Conservation (phyloP, 768 basidiomycete species). For the Pleurotus tuber-regium region DNA sequence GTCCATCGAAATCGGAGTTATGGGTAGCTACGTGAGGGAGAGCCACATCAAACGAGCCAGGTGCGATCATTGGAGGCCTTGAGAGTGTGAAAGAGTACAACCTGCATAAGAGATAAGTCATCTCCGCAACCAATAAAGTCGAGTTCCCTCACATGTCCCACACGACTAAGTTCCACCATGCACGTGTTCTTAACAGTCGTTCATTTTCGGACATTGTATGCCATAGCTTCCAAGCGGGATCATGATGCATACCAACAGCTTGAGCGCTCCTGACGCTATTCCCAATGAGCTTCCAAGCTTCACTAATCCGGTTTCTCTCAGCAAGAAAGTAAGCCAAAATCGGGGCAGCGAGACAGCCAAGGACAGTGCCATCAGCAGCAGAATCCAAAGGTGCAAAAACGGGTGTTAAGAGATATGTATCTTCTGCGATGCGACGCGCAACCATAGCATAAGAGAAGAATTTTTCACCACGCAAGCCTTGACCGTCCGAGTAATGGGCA, state of each 20-base stretch:
- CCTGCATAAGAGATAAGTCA: conserved; percentile 23
- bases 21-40: conserved; percentile 26
- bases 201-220: conserved; percentile 44
- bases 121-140: conserved; percentile 1
- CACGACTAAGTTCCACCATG: conserved; percentile 42
- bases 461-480: conserved; percentile 17
- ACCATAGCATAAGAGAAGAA: conserved; percentile 43
- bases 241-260: conserved; percentile 42
- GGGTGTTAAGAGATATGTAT: conserved; percentile 36
- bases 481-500: conserved; percentile 18
- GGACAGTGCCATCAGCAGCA: conserved; percentile 44
- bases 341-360: conserved; percentile 44
- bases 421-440: conserved; percentile 45
- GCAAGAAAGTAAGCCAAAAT: conserved; percentile 44
- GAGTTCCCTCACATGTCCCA: conserved; percentile 37
- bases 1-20: conserved; percentile 32
- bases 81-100: conserved; percentile 43
- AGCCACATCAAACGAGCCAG: conserved; percentile 36
- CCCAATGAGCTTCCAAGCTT: conserved; percentile 47
- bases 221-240: conserved; percentile 39
- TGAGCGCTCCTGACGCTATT: conserved; percentile 36
- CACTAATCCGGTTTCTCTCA: conserved; percentile 45
- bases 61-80: conserved; percentile 40
- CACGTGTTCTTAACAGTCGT: conserved; percentile 34
- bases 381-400: conserved; percentile 32